phyloP scores from a whole-genome alignment of 2,329 filamentous ascomycete genomes.

The Aspergillus calidoustus region DNA sequence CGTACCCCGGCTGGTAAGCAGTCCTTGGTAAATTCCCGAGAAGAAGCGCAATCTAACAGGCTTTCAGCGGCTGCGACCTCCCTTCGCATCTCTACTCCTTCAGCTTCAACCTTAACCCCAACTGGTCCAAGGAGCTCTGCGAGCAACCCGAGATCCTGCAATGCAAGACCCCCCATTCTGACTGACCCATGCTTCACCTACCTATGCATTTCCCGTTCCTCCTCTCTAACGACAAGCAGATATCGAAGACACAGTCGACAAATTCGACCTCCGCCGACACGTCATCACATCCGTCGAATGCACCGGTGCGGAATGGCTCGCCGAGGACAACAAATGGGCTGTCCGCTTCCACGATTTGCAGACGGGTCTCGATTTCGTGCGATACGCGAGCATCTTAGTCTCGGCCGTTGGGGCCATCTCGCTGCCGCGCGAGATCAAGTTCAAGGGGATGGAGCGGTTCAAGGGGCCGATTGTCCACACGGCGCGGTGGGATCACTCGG shows the following conservation, averaged over 20 bases:
- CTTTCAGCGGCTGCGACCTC: constrained; percentile 20
- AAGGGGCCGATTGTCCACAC: neutral
- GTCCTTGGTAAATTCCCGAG: constrained; percentile 14
- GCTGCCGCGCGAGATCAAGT: neutral
- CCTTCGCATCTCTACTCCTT: constrained; percentile 24
- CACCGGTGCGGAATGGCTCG: neutral
- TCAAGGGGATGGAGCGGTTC: neutral
- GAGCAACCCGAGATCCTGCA: constrained; percentile 22
- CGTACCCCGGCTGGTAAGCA: constrained; percentile 31
- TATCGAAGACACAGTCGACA: constrained; percentile 6
- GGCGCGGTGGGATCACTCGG: neutral
- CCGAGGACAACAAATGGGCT: neutral
- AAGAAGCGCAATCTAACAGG: neutral
- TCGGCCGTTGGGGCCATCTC: neutral
- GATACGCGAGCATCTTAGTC: too few relatives aligned
- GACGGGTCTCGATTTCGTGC: neutral
- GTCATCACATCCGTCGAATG: constrained; percentile 1
- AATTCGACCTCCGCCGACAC: constrained; percentile 4
- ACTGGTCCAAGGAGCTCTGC: constrained; percentile 25
- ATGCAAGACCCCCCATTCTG: neutral
- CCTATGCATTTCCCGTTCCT: too few relatives aligned
- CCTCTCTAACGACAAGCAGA: neutral
- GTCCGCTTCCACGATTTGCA: neutral
- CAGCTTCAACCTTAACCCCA: constrained; percentile 24
- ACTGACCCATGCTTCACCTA: too few relatives aligned